Conservation (phyloP, 164 flowering plant species). For the Macadamia integrifolia region DNA sequence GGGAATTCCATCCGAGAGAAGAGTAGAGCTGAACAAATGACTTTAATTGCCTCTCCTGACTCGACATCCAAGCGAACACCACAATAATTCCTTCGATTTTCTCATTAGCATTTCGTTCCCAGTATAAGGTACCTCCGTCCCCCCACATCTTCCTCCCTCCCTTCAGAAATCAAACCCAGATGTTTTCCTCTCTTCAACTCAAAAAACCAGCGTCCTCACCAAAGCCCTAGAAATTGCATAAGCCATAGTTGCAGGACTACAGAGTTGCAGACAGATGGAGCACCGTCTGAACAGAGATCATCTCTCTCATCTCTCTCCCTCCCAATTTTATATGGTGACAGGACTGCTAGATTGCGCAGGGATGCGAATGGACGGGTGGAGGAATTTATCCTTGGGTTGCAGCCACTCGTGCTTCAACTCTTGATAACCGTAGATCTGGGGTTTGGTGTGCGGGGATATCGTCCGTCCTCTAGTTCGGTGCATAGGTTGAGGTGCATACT, state of each 20-base stretch:
- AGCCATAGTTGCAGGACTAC: no score
- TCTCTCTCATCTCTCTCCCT: neutral
- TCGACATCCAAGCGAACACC: slow-evolving; percentile 91
- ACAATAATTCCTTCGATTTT: slow-evolving; percentile 68
- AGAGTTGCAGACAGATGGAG: neutral
- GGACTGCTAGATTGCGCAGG: slow-evolving; percentile 3
- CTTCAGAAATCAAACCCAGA: slow-evolving; percentile 3
- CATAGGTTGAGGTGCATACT: no score
- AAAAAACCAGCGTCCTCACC: slow-evolving; percentile 1
- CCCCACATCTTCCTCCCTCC: slow-evolving; percentile 64
- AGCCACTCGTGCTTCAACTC: neutral
- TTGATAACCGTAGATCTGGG: neutral
- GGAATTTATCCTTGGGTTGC: neutral
- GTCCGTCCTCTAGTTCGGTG: no score
- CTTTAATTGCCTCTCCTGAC: slow-evolving; percentile 69
- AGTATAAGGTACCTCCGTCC: slow-evolving; percentile 74
- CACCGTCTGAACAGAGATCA: neutral
- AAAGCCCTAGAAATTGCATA: no score
- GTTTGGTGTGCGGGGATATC: no score
- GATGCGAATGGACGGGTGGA: neutral
- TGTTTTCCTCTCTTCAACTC: neutral
- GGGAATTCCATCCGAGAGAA: slow-evolving; percentile 88
- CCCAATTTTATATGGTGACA: neutral
- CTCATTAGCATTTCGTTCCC: slow-evolving; percentile 63
- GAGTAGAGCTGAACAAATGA: slow-evolving; percentile 64